Evolutionary conservation across 805 yeast genomes (phyloP), one percentile per base, ranked within the genome.

Genomic region (Kuraishia cidri): DNA sequence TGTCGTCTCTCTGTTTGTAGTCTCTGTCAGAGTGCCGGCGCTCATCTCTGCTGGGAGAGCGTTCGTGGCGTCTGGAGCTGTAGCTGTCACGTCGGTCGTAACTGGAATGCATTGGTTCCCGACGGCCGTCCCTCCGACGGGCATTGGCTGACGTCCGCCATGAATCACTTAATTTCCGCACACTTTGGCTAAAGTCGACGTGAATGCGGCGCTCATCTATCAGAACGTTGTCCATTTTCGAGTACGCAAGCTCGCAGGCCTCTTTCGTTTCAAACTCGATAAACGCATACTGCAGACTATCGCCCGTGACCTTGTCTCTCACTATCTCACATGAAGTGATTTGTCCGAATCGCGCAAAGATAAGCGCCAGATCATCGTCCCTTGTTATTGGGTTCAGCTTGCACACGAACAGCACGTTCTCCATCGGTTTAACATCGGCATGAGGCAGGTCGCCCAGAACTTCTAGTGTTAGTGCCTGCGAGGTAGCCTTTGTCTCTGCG

Each of bases 151-250:
- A n/a, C n/a, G n/a, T n/a, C 13, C 31, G 18, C 33, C 33, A 31
- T 12, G 4, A 10, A 12, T 31, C 27, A 14, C 33, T 38, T 30
- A 28, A 27, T 13, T 29, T 37, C 14, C 39, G 34, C 6, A 66
- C 64, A 48, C 76, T 66, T 46, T 79, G 87, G 37, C 79, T 68
- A 57, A 79, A 79, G 48, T 79, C 86, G 27, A 79, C 81, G 37
- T 73, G 73, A 15, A 79, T 68, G 34, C 80, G 58, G 26, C 69
- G 48, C 35, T 79, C 86, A 46, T 79, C 87, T 24, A 79, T 74
- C 29, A 77, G 45, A 3, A 72, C 79, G 11, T 68, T 69, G 26
- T 75, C 73, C 75, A 79, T 71, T 45, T 71, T 72, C 35, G 60
- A 50, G 46, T 75, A 79, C 0, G 86, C 86, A n/a, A 45, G 40